Evolutionary conservation across 495 filamentous ascomycete genomes (phyloP).

Genomic region (Podospora australis): DNA sequence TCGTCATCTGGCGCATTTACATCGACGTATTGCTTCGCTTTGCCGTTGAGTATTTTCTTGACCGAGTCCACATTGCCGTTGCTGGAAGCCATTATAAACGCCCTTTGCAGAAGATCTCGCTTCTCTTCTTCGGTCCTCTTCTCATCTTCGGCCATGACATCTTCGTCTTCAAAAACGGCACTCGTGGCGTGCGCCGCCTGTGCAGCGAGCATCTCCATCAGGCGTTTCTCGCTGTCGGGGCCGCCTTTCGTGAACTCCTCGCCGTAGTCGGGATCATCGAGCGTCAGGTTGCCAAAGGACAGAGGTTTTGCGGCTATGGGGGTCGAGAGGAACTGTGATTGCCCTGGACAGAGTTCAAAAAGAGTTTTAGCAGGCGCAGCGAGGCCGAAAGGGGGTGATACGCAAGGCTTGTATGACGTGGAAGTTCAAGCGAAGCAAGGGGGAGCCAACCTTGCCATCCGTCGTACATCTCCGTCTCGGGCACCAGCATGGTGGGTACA

Average conservation of each 20-base stretch:
- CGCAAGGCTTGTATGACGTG: conserved; percentile 9
- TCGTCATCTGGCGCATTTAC: conserved; percentile 90
- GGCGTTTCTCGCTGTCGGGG: conserved; percentile 73
- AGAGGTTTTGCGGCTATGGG: conserved; percentile 78
- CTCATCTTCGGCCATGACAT: conserved; percentile 65
- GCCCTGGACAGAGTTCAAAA: conserved; percentile 51
- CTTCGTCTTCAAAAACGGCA: conserved; percentile 66
- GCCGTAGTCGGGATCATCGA: conserved; percentile 68
- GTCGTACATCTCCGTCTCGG: conserved; percentile 96
- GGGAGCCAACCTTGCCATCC: conserved; percentile 82
- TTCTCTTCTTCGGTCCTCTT: conserved; percentile 73
- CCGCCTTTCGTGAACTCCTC: conserved; percentile 53
- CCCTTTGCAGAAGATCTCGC: conserved; percentile 71
- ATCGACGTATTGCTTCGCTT: conserved; percentile 72
- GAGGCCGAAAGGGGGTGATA: neutral
- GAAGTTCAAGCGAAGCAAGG: conserved; percentile 5
- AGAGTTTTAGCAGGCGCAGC: conserved; percentile 16
- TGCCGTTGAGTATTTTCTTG: conserved; percentile 65
- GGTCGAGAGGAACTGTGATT: conserved; percentile 87
- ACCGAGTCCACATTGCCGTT: conserved; percentile 89
- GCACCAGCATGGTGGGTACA: conserved; percentile 46
- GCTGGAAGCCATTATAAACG: conserved; percentile 90
- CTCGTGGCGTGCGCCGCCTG: conserved; percentile 80
- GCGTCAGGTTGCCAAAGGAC: conserved; percentile 70
- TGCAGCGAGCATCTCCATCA: conserved; percentile 94